phyloP scores from a whole-genome alignment of 1,139 yeast species.

The Pichia sp. region DNA sequence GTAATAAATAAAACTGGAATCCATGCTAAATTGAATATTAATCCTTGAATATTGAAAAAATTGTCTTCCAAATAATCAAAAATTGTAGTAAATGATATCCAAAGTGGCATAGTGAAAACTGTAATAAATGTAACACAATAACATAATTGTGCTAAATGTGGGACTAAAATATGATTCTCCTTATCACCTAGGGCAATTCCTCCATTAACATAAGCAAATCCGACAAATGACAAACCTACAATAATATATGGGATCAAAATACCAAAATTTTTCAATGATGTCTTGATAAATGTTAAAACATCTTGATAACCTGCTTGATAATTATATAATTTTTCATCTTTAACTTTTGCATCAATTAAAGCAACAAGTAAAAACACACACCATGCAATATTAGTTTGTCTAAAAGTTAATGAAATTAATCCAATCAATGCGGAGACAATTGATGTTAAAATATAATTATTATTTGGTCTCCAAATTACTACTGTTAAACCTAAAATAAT shows the following conservation, averaged over 20 bases:
- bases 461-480: slow-evolving; percentile 29
- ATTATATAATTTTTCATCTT: slow-evolving; percentile 30
- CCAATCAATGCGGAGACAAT: slow-evolving; percentile 41
- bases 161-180: slow-evolving; percentile 65
- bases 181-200: slow-evolving; percentile 84
- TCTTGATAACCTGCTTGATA: slow-evolving; percentile 16
- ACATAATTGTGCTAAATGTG: slow-evolving; percentile 75
- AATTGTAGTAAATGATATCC: slow-evolving; percentile 44
- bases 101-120: slow-evolving; percentile 62
- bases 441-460: slow-evolving; percentile 20
- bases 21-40: slow-evolving; percentile 21
- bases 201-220: slow-evolving; percentile 62
- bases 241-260: slow-evolving; percentile 45
- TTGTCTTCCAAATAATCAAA: slow-evolving; percentile 27
- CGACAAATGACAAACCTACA: slow-evolving; percentile 47
- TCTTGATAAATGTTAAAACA: slow-evolving; percentile 23
- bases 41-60: slow-evolving; percentile 13
- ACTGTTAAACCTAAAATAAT: slow-evolving; percentile 46
- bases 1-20: slow-evolving; percentile 39
- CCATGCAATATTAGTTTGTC: slow-evolving; percentile 94
- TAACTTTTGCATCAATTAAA: slow-evolving; percentile 46
- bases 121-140: slow-evolving; percentile 65
- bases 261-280: slow-evolving; percentile 28
- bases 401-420: slow-evolving; percentile 56
- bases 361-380: slow-evolving; percentile 54